phyloP scores from a whole-genome alignment of 345 rosid genomes.

The Garcia nutans region DNA sequence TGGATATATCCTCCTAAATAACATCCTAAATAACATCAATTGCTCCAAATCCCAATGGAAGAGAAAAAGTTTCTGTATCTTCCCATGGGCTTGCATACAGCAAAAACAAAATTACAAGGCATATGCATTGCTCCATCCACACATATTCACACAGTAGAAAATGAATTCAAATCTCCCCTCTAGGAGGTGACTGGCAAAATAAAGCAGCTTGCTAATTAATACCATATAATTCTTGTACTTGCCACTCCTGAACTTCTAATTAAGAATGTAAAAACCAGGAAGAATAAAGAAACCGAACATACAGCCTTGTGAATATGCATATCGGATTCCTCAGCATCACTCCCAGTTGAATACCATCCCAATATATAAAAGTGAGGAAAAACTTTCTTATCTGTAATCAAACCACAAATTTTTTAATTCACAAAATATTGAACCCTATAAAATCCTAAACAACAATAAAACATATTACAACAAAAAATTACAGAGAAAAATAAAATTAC shows the following conservation, averaged over 20 bases:
- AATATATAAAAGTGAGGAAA: conserved; percentile 81
- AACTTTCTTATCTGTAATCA: conserved; percentile 74
- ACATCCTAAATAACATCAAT: background rate
- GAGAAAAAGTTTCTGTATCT: background rate
- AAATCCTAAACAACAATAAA: background rate
- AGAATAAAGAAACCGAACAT: conserved; percentile 27
- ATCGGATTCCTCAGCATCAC: conserved; percentile 85
- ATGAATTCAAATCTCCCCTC: background rate
- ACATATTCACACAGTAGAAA: background rate
- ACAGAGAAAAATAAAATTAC: conserved; percentile 30
- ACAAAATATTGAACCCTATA: background rate
- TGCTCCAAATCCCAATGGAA: background rate
- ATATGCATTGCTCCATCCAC: background rate
- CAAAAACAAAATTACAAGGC: background rate
- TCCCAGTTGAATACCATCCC: conserved; percentile 96
- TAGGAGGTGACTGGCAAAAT: background rate
- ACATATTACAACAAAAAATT: too few species aligned
- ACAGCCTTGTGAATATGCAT: conserved; percentile 94
- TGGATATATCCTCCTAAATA: background rate
- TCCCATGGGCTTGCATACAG: background rate
- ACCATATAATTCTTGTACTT: too few species aligned
- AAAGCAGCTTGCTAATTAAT: background rate
- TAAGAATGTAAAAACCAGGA: background rate
- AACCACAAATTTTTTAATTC: background rate
- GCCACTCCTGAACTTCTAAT: background rate